Percentiles rank a stretch among this genome's conserved stretches.
phyloP scores from a whole-genome alignment of 208 protist species.

The Angomonas ambiguus region DNA sequence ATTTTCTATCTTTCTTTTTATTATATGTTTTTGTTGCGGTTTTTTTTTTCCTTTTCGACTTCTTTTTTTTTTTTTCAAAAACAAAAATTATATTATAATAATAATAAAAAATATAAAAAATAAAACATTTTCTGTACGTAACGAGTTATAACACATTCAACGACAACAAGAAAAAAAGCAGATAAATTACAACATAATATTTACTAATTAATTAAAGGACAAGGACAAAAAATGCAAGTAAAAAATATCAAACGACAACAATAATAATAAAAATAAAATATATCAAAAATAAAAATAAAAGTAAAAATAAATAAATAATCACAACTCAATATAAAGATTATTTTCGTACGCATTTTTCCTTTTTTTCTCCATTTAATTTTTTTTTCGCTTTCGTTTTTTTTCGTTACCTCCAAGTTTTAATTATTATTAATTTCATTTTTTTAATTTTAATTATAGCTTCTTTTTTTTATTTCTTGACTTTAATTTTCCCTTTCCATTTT shows the following conservation, averaged over 20 bases:
- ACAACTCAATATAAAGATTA: not conserved
- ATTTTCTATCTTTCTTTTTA: not conserved
- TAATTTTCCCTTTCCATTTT: too few relatives aligned
- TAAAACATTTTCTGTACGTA: too few relatives aligned
- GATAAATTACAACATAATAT: too few relatives aligned
- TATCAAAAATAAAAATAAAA: not conserved
- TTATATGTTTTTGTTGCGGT: not conserved
- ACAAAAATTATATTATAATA: not conserved
- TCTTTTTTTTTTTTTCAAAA: not conserved
- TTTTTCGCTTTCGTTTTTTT: conserved; percentile 1
- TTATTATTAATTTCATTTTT: not conserved
- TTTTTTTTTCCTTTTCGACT: not conserved
- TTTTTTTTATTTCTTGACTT: not conserved
- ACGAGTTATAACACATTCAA: too few relatives aligned
- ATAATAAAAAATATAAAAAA: too few relatives aligned
- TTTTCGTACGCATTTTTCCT: not conserved
- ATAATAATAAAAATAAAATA: conserved; percentile 8
- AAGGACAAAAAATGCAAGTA: not conserved
- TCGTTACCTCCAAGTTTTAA: not conserved
- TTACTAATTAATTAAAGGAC: too few relatives aligned
- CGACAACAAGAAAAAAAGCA: not conserved
- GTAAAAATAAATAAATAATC: not conserved
- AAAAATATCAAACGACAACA: not conserved
- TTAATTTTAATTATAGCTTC: not conserved
- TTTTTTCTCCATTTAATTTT: not conserved